Conservation (phyloP, 2,329 filamentous ascomycete species). For the Aspergillus pseudoviridinutans region DNA sequence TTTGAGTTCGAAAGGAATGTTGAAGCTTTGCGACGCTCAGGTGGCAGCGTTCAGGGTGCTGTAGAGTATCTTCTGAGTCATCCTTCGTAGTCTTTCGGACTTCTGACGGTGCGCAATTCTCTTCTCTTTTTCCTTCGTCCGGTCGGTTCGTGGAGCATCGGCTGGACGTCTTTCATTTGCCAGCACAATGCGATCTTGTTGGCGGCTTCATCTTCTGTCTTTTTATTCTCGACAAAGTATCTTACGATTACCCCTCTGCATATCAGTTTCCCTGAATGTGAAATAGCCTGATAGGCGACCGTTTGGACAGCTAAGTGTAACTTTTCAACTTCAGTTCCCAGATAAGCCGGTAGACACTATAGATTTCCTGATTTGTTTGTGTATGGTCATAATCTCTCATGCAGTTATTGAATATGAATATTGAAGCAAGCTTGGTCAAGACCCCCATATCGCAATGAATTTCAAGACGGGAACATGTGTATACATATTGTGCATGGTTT, state of each 20-base stretch:
- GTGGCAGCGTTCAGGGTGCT: constrained; percentile 87
- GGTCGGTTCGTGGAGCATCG: constrained; percentile 1
- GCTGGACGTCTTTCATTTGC: neutral
- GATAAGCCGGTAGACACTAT: neutral
- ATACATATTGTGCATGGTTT: too few relatives aligned
- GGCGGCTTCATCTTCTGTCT: neutral
- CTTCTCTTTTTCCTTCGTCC: neutral
- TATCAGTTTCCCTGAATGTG: neutral
- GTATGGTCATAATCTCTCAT: neutral
- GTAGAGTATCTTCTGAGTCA: constrained; percentile 40
- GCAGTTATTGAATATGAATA: too few relatives aligned
- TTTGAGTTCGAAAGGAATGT: constrained; percentile 95
- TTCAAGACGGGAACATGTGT: neutral
- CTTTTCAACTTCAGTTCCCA: neutral
- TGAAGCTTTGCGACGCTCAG: constrained; percentile 77
- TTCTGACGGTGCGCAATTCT: neutral
- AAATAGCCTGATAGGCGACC: neutral
- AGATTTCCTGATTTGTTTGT: neutral
- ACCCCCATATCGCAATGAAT: neutral
- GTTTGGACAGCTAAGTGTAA: neutral
- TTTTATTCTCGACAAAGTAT: neutral
- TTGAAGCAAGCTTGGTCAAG: neutral
- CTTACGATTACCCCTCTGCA: constrained; percentile 4
- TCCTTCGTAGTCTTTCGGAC: constrained; percentile 19
- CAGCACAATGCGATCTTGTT: neutral